Base-by-base conservation (phyloP, 2,329 filamentous ascomycete species). In the Coleophoma crateriformis region DNA sequence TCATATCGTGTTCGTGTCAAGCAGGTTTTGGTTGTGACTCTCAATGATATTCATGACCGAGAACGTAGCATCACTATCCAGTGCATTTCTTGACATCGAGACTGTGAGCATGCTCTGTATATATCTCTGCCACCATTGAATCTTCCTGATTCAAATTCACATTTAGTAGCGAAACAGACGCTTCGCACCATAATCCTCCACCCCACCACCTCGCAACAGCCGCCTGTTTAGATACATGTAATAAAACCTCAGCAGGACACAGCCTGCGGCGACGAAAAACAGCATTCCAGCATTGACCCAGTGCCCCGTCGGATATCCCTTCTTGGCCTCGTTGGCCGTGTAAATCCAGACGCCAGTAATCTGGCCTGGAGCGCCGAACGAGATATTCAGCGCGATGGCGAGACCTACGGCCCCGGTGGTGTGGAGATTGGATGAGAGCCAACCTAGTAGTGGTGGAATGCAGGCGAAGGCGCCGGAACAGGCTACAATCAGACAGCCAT, bases 291-390 rank as follows among this genome's bases (percentile, higher is more conserved):
- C 81, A 61, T 86, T 85, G 4, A 75, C 77, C 79, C 81, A 87
- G 61, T 88, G 84, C 0, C 85, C 85, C 0, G 84, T 88, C 0
- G 83, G 83, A 62, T 86, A 88, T 0, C 85, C 85, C 10, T 57
- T 67, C 19, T 68, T 64, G 15, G 74, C 76, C 64, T 89, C 82
- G 11, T 77, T 68, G 1, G 78, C 72, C 60, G 84, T 85, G 67
- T 88, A 88, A 53, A 87, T 88, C 84, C 84, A 89, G 1, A 87
- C 82, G 0, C 84, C 85, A 0, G 81, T 77, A 38, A 89, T 88
- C 64, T 88, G 85, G 0, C 85, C 85, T 0, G 84, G 74, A 0
- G 83, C 84, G 0, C 83, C 84, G 45, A 86, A 74, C 2, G 79
- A 82, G 14, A 88, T 78, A 54, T 88, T 88, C 53, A 89, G 67